Percentiles rank a stretch among this genome's conserved stretches.
Evolutionary conservation across 495 filamentous ascomycete genomes (phyloP).

Genomic region (Tuber calosporum): DNA sequence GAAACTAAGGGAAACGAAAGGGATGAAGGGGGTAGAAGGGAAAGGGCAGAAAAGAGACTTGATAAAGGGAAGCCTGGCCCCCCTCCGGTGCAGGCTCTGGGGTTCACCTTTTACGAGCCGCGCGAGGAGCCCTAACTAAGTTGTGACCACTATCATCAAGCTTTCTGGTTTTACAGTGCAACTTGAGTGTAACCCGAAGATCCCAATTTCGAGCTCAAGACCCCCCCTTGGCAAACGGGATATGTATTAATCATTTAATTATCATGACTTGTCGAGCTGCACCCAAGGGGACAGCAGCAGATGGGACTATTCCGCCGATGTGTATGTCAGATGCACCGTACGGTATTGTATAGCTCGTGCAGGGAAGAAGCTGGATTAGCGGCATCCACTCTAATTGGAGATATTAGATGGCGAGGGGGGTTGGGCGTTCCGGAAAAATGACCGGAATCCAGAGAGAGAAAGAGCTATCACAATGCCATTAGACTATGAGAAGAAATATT

Average conservation of each 20-base stretch:
- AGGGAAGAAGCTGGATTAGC: neutral
- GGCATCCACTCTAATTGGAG: neutral
- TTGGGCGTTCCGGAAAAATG: neutral
- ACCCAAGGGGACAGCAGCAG: neutral
- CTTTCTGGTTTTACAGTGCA: neutral
- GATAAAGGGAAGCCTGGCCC: neutral
- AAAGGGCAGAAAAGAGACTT: neutral
- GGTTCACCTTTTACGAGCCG: neutral
- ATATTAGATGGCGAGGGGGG: neutral
- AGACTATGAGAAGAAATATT: neutral
- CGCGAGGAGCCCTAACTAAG: neutral
- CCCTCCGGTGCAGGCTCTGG: neutral
- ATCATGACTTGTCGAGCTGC: neutral
- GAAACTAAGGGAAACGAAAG: neutral
- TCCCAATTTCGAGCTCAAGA: neutral
- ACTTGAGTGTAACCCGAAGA: neutral
- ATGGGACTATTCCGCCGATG: neutral
- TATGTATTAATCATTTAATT: neutral
- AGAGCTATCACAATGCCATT: neutral
- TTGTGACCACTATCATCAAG: neutral
- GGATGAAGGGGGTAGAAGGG: neutral
- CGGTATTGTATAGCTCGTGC: neutral
- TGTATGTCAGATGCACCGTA: neutral
- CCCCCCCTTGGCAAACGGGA: neutral
- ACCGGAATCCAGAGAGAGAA: neutral